Percentiles rank a stretch among this genome's conserved stretches.
Conservation (phyloP, 2,329 filamentous ascomycete genomes). For the Aspergillus japonicus region DNA sequence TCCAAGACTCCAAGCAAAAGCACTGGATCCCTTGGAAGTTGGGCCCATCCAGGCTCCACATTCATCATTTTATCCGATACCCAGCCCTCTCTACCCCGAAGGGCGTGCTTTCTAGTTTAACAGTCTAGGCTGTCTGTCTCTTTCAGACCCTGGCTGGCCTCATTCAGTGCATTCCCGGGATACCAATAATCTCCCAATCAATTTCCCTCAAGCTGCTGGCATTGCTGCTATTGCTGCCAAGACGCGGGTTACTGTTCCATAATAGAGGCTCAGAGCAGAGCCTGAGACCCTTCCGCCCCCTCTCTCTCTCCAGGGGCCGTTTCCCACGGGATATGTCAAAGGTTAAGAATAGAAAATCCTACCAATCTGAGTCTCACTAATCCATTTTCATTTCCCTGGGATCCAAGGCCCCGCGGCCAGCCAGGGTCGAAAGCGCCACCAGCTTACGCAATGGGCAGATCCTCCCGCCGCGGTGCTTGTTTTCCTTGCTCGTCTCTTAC, state of each 20-base stretch:
- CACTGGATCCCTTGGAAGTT: not conserved
- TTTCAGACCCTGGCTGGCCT: not conserved
- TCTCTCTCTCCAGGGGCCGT: not conserved
- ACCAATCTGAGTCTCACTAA: constrained; percentile 7
- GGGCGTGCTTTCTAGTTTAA: not conserved
- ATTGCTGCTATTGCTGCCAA: not conserved
- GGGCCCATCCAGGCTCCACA: not conserved
- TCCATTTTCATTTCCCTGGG: constrained; percentile 9
- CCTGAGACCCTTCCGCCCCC: not conserved
- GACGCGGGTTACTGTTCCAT: not conserved
- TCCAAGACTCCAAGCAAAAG: no score
- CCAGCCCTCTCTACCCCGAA: not conserved
- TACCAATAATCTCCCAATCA: not conserved
- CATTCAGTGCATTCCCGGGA: not conserved
- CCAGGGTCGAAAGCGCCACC: constrained; percentile 20
- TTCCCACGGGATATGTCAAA: not conserved
- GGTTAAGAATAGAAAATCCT: constrained; percentile 21
- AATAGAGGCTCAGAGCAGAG: not conserved
- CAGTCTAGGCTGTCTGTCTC: not conserved
- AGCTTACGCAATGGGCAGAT: constrained; percentile 24
- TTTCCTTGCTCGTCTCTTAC: constrained; percentile 4
- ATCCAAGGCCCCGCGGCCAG: constrained; percentile 1
- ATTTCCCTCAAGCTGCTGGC: no score
- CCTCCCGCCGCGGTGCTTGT: constrained; percentile 10
- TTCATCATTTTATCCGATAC: not conserved